Evolutionary conservation across 2,329 filamentous ascomycete species (phyloP).

Genomic region (Clonostachys rhizophaga): DNA sequence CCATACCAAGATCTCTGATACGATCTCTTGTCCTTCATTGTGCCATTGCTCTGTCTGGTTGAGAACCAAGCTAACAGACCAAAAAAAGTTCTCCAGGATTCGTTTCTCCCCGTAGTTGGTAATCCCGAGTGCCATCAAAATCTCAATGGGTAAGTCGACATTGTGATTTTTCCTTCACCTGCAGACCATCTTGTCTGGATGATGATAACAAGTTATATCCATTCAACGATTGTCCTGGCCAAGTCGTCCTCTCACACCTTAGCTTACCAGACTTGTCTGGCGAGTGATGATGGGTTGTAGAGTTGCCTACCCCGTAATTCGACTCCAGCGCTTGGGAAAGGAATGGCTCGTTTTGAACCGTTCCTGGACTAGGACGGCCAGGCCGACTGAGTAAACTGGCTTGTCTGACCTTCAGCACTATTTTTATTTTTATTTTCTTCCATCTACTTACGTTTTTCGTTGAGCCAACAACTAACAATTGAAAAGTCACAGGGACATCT

Average conservation of each 20-base stretch:
- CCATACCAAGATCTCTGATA: constrained; percentile 61
- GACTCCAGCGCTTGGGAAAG: constrained; percentile 49
- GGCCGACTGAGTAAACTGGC: constrained; percentile 65
- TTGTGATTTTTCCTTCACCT: too few species aligned
- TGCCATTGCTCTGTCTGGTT: neutral
- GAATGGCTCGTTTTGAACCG: constrained; percentile 51
- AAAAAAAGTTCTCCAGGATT: neutral
- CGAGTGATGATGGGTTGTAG: constrained; percentile 68
- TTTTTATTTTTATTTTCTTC: neutral
- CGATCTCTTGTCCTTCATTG: constrained; percentile 10
- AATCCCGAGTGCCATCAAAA: too few species aligned
- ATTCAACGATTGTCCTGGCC: constrained; percentile 68
- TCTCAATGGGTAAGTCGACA: too few species aligned
- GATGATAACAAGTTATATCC: constrained; percentile 60
- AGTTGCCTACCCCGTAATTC: constrained; percentile 58
- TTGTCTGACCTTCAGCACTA: constrained; percentile 47
- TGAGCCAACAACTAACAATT: too few species aligned
- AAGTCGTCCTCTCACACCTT: constrained; percentile 70
- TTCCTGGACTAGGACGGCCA: constrained; percentile 45
- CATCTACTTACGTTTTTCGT: neutral
- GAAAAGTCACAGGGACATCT: too few species aligned
- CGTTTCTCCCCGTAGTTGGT: neutral
- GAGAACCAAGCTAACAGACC: neutral
- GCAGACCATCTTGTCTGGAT: constrained; percentile 7
- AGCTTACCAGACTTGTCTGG: constrained; percentile 27